Evolutionary conservation across 176 grass and related monocot species (phyloP).

Genomic region (Oryza brachyantha): DNA sequence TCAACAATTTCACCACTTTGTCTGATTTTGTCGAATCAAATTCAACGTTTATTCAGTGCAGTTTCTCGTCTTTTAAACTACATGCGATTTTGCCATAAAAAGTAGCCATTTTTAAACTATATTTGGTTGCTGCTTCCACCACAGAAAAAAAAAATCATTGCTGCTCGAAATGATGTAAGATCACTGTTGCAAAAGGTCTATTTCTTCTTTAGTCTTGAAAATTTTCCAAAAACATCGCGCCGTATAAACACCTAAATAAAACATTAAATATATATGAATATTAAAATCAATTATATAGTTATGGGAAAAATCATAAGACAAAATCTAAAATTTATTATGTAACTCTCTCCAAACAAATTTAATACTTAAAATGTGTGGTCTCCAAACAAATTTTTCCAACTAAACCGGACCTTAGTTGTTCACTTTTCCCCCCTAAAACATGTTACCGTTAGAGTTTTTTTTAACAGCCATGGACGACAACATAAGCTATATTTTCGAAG

Average conservation of each 20-base stretch:
- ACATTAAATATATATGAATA: no score
- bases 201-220: not conserved
- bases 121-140: not conserved
- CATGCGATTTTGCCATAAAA: conserved; percentile 2
- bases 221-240: no score
- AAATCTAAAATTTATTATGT: no score
- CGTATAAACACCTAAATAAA: no score
- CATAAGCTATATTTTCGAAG: not conserved
- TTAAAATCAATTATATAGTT: no score
- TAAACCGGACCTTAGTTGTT: not conserved
- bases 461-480: not conserved
- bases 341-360: no score
- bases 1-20: conserved; percentile 17
- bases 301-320: no score
- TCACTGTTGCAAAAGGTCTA: not conserved
- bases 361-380: no score
- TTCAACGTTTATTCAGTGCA: not conserved
- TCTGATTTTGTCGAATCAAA: not conserved
- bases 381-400: no score
- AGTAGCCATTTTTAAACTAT: not conserved
- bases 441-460: no score
- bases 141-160: not conserved
- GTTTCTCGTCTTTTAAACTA: not conserved
- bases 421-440: not conserved
- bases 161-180: not conserved